Evolutionary conservation across 139 green algal species (phyloP).

Genomic region (Volvox africanus): DNA sequence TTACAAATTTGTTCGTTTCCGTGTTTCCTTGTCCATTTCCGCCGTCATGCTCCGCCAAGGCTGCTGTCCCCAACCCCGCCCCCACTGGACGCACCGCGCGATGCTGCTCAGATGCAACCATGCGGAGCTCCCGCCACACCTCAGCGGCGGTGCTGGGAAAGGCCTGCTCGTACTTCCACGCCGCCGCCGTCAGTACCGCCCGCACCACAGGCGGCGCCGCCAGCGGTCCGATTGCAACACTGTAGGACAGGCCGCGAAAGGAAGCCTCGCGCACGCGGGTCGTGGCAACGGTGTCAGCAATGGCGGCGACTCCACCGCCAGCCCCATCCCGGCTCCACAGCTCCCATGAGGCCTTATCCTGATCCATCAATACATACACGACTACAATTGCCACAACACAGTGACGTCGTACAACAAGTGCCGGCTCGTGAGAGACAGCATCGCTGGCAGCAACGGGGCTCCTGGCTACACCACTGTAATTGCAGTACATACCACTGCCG

Average conservation of each 20-base stretch:
- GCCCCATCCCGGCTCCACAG: neutral
- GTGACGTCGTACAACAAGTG: neutral
- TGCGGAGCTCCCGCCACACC: neutral
- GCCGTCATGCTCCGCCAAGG: no score
- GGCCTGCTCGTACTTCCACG: neutral
- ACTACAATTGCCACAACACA: neutral
- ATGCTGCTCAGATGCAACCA: neutral
- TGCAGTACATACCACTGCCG: no score
- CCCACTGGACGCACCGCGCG: neutral
- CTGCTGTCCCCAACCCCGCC: neutral
- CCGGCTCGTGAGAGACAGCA: no score
- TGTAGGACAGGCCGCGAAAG: slow-evolving; percentile 23
- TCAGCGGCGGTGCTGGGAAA: neutral
- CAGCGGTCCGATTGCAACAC: neutral
- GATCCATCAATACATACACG: neutral
- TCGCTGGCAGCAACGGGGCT: neutral
- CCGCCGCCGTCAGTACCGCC: neutral
- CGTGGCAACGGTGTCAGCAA: neutral
- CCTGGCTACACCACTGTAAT: neutral
- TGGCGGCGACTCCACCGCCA: neutral
- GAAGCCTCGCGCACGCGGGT: neutral
- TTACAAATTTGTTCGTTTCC: no score
- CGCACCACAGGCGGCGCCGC: slow-evolving; percentile 10
- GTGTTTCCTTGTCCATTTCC: no score
- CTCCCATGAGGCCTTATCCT: neutral